Evolutionary conservation across 2,329 filamentous ascomycete genomes (phyloP), one percentile per base, ranked within the genome.

Genomic region (Ciborinia camelliae): DNA sequence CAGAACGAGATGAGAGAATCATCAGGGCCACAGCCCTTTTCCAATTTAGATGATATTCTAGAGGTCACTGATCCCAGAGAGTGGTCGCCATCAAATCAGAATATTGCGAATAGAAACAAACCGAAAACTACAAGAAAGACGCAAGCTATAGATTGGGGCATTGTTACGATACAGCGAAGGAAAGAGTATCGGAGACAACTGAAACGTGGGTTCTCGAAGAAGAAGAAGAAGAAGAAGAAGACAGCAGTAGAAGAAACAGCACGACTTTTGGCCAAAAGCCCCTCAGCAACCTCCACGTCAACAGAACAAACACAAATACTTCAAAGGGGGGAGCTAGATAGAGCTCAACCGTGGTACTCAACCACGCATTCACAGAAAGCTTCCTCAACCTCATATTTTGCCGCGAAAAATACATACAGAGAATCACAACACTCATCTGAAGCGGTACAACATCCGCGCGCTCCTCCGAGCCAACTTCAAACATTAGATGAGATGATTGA

Each of bases 401-500:
- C 26, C 4, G n/a, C 12, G 12, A 45, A 14, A 15, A 32, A 10
- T 3, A 4, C 12, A 45, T 5, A 2, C 18, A n/a, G 20, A 23
- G 39, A 57, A n/a, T 45, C 39, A 32, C 18, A 3, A 45, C 54
- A 32, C 28, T 45, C 39, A 3, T 32, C 39, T 30, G 20, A 30
- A 57, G 3, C 18, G 18, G 26, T n/a, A 32, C 39, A 45, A 15
- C 3, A 2, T 23, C 18, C 14, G 30, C 10, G 15, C 3, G 4
- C 12, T 32, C 23, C 28, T 4, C 9, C 39, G 18, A 9, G 28
- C 4, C 9, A 26, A 4, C 54, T 32, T 18, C 54, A 57, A 14
- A 57, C 39, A 45, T 43, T 57, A 3, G 54, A 57, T 45, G 54
- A 45, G 26, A 57, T 57, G 54, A 57, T 57, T 9, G 28, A 45